Conservation (phyloP, 306 rosid species). For the Spatholobus suberectus region DNA sequence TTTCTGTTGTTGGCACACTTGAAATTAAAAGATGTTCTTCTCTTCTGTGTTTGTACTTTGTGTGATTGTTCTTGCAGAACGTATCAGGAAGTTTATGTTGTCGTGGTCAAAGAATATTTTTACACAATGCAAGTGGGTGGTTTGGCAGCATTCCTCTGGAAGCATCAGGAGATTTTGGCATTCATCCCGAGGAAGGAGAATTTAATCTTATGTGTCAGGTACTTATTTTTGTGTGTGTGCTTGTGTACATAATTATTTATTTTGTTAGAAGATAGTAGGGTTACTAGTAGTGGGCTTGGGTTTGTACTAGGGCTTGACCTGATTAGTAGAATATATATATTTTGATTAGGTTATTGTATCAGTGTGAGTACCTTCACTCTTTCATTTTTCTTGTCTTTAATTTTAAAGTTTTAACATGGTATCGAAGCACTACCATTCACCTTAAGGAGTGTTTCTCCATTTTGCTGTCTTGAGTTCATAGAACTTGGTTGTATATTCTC, state of each 20-base stretch:
- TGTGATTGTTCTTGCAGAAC: constrained; percentile 63
- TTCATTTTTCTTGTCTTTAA: neutral
- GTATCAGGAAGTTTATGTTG: constrained; percentile 76
- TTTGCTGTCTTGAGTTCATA: too few relatives aligned
- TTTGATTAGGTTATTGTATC: neutral
- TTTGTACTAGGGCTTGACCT: neutral
- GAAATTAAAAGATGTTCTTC: constrained; percentile 17
- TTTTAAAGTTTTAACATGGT: neutral
- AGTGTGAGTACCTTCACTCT: neutral
- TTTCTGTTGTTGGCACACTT: neutral
- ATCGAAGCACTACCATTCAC: neutral
- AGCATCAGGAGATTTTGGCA: constrained; percentile 97
- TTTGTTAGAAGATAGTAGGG: neutral
- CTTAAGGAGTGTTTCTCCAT: too few relatives aligned
- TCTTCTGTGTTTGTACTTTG: constrained; percentile 19
- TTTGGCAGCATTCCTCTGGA: constrained; percentile 92
- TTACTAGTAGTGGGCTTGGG: neutral
- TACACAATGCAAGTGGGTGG: constrained; percentile 92
- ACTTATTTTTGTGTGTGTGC: neutral
- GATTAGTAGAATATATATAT: neutral
- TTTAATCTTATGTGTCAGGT: constrained; percentile 98
- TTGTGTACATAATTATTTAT: neutral
- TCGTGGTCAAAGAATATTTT: constrained; percentile 90
- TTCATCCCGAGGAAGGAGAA: constrained; percentile 95
- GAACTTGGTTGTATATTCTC: too few relatives aligned